These are phyloP conservation scores for Priceomyces medius DNA, from an alignment of 805 yeast genomes.

Conservation along the genomic window DNA sequence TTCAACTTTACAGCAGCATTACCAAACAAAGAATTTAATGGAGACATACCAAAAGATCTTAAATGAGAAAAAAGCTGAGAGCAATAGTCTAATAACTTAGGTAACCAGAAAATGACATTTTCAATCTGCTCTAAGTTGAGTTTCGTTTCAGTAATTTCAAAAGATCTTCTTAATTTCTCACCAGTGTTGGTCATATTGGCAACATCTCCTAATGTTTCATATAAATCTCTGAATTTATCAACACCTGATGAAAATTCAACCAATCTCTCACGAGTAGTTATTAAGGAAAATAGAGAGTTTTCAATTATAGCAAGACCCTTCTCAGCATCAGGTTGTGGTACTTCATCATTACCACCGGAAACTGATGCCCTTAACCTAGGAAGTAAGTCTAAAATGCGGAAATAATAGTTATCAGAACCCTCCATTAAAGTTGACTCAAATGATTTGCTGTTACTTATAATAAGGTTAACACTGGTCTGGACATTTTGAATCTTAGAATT, in stretches of 20 bases:
- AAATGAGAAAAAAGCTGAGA: constrained; percentile 7
- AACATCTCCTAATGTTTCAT: constrained; percentile 14
- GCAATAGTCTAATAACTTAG: constrained; percentile 38
- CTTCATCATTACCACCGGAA: constrained; percentile 62
- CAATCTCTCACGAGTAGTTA: constrained; percentile 53
- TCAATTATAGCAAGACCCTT: constrained; percentile 78
- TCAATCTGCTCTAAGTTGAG: constrained; percentile 16
- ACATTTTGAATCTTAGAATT: constrained; percentile 63
- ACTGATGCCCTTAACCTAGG: constrained; percentile 75
- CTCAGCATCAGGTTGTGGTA: constrained; percentile 70
- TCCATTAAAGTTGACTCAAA: constrained; percentile 38
- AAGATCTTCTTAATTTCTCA: constrained; percentile 13
- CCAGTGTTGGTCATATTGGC: constrained; percentile 11
- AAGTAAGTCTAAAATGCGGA: constrained; percentile 69
- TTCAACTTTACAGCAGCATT: neutral
- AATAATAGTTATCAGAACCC: constrained; percentile 53
- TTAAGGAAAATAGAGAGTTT: constrained; percentile 59
- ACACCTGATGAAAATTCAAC: constrained; percentile 25
- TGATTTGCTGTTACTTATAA: constrained; percentile 55
- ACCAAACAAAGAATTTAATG: neutral
- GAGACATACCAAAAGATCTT: neutral
- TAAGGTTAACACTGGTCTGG: constrained; percentile 60
- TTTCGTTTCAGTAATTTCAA: constrained; percentile 17
- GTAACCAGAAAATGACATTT: constrained; percentile 27
- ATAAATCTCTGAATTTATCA: constrained; percentile 12